Conservation (phyloP, 202 grass and related monocot species). For the Miscanthus sacchariflorus region DNA sequence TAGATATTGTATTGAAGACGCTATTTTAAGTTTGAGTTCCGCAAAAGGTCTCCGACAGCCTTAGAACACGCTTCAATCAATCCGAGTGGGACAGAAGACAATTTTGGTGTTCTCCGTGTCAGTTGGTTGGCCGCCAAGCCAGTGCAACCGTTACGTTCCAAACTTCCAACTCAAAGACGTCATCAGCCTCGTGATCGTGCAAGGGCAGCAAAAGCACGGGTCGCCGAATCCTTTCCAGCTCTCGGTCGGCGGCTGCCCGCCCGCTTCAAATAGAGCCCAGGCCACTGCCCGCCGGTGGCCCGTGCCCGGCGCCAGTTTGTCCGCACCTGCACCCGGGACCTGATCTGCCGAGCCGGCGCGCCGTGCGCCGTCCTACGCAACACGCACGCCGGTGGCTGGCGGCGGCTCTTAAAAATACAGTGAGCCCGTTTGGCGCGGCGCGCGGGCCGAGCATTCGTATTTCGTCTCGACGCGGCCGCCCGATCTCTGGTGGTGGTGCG, state of each 20-base stretch:
- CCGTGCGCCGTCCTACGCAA: background rate
- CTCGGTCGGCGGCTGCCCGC: background rate
- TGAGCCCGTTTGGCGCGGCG: background rate
- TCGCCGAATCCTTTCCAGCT: slow-evolving; percentile 2
- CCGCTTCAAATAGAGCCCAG: background rate
- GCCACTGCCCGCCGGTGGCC: background rate
- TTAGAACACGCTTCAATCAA: background rate
- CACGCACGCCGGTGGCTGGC: background rate
- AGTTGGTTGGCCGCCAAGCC: background rate
- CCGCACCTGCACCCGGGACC: background rate
- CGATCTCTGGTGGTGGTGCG: background rate
- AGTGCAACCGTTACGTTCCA: slow-evolving; percentile 13
- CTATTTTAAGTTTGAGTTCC: too few species aligned
- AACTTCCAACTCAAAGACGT: background rate
- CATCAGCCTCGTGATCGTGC: background rate
- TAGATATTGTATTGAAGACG: too few species aligned
- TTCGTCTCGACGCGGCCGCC: slow-evolving; percentile 42
- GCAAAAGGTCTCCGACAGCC: too few species aligned
- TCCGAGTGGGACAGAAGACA: background rate
- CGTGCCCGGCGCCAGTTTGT: background rate
- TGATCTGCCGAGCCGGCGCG: background rate
- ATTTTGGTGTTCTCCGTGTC: background rate
- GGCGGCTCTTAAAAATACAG: background rate
- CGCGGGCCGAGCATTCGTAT: background rate
- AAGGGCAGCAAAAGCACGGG: background rate